Percentiles rank a stretch among this genome's conserved stretches.
Conservation (phyloP, 2,329 filamentous ascomycete genomes). For the Cladosporium sp. region DNA sequence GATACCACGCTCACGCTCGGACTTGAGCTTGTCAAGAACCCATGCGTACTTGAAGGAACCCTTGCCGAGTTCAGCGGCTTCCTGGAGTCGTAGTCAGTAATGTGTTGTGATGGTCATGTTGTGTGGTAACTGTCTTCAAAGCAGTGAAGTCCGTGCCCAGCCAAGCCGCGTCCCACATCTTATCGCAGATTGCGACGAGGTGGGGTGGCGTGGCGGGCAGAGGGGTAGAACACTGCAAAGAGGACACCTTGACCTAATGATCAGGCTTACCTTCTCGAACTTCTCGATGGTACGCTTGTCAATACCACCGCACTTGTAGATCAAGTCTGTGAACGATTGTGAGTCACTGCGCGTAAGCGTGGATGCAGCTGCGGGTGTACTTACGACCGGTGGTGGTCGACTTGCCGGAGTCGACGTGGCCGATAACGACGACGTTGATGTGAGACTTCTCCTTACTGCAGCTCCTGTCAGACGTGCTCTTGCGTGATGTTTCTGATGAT, state of each 20-base stretch:
- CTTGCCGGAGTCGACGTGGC: slow-evolving; percentile 99
- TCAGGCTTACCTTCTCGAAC: slow-evolving; percentile 97
- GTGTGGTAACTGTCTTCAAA: not conserved
- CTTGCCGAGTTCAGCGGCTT: slow-evolving; percentile 99
- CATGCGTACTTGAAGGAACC: slow-evolving; percentile 99
- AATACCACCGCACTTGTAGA: slow-evolving; percentile 99
- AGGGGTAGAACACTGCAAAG: slow-evolving; percentile 7
- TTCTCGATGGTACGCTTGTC: slow-evolving; percentile 99
- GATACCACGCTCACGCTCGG: slow-evolving; percentile 99
- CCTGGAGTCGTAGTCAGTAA: slow-evolving; percentile 52
- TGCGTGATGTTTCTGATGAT: slow-evolving; percentile 1
- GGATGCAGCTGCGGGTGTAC: slow-evolving; percentile 33
- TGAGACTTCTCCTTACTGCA: slow-evolving; percentile 90
- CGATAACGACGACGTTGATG: slow-evolving; percentile 95
- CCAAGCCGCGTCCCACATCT: not conserved
- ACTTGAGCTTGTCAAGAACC: slow-evolving; percentile 99
- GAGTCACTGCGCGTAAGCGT: slow-evolving; percentile 31
- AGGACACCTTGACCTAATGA: slow-evolving; percentile 3
- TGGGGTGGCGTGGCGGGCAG: slow-evolving; percentile 9
- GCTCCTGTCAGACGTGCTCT: slow-evolving; percentile 31
- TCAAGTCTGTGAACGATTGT: slow-evolving; percentile 75
- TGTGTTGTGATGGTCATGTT: not conserved
- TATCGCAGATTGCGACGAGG: slow-evolving; percentile 11
- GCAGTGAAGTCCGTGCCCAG: not conserved
- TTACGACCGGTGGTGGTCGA: slow-evolving; percentile 86